These are phyloP conservation scores for Skeletonema potamos DNA, from an alignment of 108 stramenopile genomes.

Conservation along the genomic window DNA sequence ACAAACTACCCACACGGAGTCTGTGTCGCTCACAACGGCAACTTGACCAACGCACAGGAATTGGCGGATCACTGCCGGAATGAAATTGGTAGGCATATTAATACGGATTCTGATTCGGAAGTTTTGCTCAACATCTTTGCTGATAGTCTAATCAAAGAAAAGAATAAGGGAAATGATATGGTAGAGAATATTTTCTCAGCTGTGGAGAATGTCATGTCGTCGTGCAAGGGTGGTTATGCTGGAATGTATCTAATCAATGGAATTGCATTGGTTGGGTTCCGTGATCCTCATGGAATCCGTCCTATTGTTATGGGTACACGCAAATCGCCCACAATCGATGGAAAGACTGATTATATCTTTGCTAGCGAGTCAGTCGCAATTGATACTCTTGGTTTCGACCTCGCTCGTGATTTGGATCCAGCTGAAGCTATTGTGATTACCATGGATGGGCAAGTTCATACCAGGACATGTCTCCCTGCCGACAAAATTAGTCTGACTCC, in stretches of 20 bases:
- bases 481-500: slow-evolving; percentile 57
- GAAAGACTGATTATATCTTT: slow-evolving; percentile 76
- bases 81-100: slow-evolving; percentile 82
- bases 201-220: slow-evolving; percentile 77
- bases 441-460: slow-evolving; percentile 78
- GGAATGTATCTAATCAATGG: slow-evolving; percentile 94
- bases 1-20: slow-evolving; percentile 98
- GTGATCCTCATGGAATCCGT: slow-evolving; percentile 97
- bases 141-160: slow-evolving; percentile 75
- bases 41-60: slow-evolving; percentile 91
- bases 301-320: slow-evolving; percentile 93
- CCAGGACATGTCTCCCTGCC: slow-evolving; percentile 53
- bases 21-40: slow-evolving; percentile 98
- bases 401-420: slow-evolving; percentile 90
- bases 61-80: slow-evolving; percentile 57
- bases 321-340: slow-evolving; percentile 26
- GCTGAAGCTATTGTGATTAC: slow-evolving; percentile 94
- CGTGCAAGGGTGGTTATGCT: slow-evolving; percentile 94
- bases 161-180: slow-evolving; percentile 39
- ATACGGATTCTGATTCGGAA: slow-evolving; percentile 98
- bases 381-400: slow-evolving; percentile 94
- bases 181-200: slow-evolving; percentile 75
- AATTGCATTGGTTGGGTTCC: slow-evolving; percentile 94
- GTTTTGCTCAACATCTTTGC: slow-evolving; percentile 96
- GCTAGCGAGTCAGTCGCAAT: slow-evolving; percentile 97